phyloP scores from a whole-genome alignment of 2,329 filamentous ascomycete genomes.

The Colletotrichum incanum region DNA sequence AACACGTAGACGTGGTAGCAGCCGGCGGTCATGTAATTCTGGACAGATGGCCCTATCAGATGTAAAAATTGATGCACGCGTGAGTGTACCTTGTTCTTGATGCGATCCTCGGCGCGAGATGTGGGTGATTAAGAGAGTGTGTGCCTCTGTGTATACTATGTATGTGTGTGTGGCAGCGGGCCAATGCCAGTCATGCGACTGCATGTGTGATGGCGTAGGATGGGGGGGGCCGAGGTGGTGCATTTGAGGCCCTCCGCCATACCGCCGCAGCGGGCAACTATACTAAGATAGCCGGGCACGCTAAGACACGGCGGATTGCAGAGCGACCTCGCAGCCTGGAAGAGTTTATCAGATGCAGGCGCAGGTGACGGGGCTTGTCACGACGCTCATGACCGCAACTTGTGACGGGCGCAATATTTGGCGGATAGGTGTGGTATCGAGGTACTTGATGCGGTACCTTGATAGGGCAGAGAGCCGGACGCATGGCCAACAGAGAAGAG shows the following conservation, averaged over 20 bases:
- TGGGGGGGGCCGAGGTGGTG: constrained; percentile 23
- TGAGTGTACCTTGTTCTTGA: not conserved
- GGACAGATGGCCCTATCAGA: constrained; percentile 33
- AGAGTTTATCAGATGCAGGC: constrained; percentile 25
- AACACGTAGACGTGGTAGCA: constrained; percentile 12
- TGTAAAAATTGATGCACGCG: constrained; percentile 27
- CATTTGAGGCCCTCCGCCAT: constrained; percentile 33
- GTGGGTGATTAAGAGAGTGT: not conserved
- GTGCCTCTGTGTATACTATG: not conserved
- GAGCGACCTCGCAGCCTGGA: not conserved
- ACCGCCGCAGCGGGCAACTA: constrained; percentile 29
- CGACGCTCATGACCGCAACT: constrained; percentile 21
- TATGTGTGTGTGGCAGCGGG: constrained; percentile 31
- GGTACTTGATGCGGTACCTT: constrained; percentile 34
- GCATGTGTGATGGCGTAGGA: constrained; percentile 39
- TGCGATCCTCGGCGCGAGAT: constrained; percentile 14
- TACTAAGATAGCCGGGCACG: constrained; percentile 9
- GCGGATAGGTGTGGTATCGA: constrained; percentile 36
- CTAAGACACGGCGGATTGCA: constrained; percentile 13
- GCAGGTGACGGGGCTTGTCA: constrained; percentile 39
- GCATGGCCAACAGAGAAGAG: constrained; percentile 8
- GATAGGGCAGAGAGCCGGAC: constrained; percentile 24
- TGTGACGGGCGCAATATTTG: constrained; percentile 29
- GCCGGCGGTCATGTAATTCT: not conserved
- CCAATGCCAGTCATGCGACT: constrained; percentile 37